phyloP scores from a whole-genome alignment of 1,284 basidiomycete genomes.

The Tremellales sp. region DNA sequence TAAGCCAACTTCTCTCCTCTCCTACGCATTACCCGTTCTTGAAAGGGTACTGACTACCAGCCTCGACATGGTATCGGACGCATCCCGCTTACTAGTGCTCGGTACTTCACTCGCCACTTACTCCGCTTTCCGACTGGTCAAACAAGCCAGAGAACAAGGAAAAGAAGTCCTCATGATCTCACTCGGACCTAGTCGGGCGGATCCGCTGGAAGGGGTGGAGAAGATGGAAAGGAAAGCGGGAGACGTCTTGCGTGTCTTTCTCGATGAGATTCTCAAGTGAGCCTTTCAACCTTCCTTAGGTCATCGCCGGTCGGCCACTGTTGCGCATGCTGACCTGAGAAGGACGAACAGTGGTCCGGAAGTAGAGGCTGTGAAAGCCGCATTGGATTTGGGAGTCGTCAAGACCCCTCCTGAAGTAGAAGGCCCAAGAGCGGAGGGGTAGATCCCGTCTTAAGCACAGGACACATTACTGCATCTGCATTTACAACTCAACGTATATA shows the following conservation, averaged over 20 bases:
- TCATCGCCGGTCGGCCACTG: no score
- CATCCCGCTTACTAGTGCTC: slow-evolving; percentile 68
- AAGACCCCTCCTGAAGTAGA: slow-evolving; percentile 36
- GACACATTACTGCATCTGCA: no score
- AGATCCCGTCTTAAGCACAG: no score
- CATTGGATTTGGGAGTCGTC: slow-evolving; percentile 37
- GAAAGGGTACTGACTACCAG: slow-evolving; percentile 47
- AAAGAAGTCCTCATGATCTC: slow-evolving; percentile 80
- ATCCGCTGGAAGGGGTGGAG: slow-evolving; percentile 64
- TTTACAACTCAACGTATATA: no score
- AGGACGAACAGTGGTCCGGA: slow-evolving; percentile 33
- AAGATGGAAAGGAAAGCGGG: slow-evolving; percentile 73
- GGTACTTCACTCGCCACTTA: slow-evolving; percentile 89
- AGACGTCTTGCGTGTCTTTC: slow-evolving; percentile 59
- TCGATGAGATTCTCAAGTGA: slow-evolving; percentile 41
- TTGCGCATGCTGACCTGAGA: not conserved
- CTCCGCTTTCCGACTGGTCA: slow-evolving; percentile 81
- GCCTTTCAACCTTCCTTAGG: slow-evolving; percentile 4
- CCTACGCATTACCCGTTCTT: not conserved
- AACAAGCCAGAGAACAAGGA: slow-evolving; percentile 65
- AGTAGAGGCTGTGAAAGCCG: slow-evolving; percentile 31
- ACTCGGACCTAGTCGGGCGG: slow-evolving; percentile 78
- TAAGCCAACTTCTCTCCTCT: slow-evolving; percentile 48
- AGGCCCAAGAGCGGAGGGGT: slow-evolving; percentile 35
- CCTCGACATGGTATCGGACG: slow-evolving; percentile 58